Conservation (phyloP, 306 rosid genomes). For the Parietaria judaica region DNA sequence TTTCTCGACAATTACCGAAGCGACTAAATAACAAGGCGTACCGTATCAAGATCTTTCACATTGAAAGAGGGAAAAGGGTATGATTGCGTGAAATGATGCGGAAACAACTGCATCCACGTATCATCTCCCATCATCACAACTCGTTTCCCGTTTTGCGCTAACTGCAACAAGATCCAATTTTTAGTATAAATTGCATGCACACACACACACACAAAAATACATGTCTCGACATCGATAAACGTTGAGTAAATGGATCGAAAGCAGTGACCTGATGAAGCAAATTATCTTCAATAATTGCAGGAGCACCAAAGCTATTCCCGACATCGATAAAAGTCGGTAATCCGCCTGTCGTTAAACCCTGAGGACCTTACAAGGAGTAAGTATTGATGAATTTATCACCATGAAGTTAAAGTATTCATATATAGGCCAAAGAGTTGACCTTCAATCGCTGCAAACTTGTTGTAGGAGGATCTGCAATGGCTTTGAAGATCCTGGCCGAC, state of each 20-base stretch:
- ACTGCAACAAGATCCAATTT: conserved; percentile 35
- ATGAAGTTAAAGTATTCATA: too few species aligned
- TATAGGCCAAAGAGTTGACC: conserved; percentile 27
- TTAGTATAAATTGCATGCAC: not conserved
- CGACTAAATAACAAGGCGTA: conserved; percentile 29
- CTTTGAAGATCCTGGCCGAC: conserved; percentile 75
- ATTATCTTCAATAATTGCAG: conserved; percentile 79
- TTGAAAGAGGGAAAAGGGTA: conserved; percentile 91
- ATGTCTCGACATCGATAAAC: not conserved
- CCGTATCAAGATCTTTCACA: conserved; percentile 93
- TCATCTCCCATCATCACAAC: conserved; percentile 99
- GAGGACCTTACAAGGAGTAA: conserved; percentile 10
- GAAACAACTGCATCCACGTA: conserved; percentile 96
- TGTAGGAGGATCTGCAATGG: conserved; percentile 97
- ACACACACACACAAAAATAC: not conserved
- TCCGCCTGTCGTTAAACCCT: conserved; percentile 96
- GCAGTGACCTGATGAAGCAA: conserved; percentile 52
- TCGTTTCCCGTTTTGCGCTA: conserved; percentile 82
- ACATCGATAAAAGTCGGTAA: conserved; percentile 96
- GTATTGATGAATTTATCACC: too few species aligned
- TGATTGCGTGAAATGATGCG: conserved; percentile 68
- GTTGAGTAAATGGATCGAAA: conserved; percentile 7
- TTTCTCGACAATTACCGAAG: conserved; percentile 1
- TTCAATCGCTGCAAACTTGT: conserved; percentile 96
- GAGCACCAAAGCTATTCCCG: conserved; percentile 97